Evolutionary conservation across 768 basidiomycete species (phyloP).

Genomic region (Hygrocybe coccinea): DNA sequence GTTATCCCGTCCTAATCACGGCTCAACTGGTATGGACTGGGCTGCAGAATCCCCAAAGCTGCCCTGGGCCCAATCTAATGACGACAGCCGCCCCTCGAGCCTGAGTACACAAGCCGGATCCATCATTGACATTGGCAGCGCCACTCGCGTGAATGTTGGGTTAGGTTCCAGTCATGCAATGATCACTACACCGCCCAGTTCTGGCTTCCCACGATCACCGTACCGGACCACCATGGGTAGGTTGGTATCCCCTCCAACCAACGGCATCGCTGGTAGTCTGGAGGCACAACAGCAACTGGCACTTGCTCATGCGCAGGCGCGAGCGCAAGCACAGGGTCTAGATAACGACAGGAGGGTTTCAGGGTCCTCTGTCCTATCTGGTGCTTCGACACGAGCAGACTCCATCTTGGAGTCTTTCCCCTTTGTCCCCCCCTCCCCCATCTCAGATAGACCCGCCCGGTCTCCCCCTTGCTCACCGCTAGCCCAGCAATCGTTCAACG

Average conservation of each 20-base stretch:
- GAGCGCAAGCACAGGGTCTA: slow-evolving; percentile 49
- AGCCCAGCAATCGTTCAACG: slow-evolving; percentile 46
- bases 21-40: slow-evolving; percentile 33
- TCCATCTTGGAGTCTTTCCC: slow-evolving; percentile 85
- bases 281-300: slow-evolving; percentile 68
- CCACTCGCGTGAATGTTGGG: slow-evolving; percentile 64
- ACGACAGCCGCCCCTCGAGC: slow-evolving; percentile 53
- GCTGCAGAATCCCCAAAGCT: slow-evolving; percentile 34
- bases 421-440: slow-evolving; percentile 85
- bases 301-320: slow-evolving; percentile 56
- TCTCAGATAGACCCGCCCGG: slow-evolving; percentile 72
- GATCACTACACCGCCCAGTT: slow-evolving; percentile 19
- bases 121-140: slow-evolving; percentile 55
- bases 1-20: slow-evolving; percentile 21
- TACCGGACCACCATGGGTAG: slow-evolving; percentile 62
- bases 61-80: slow-evolving; percentile 39
- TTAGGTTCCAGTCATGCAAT: slow-evolving; percentile 20
- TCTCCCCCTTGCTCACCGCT: slow-evolving; percentile 74
- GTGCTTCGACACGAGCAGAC: slow-evolving; percentile 69
- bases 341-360: slow-evolving; percentile 51
- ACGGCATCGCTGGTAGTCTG: slow-evolving; percentile 34
- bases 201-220: slow-evolving; percentile 40
- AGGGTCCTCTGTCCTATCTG: slow-evolving; percentile 61
- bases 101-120: slow-evolving; percentile 60
- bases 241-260: slow-evolving; percentile 47